Conservation (phyloP, 257 asterid species). For the Solanum stenotomum region DNA sequence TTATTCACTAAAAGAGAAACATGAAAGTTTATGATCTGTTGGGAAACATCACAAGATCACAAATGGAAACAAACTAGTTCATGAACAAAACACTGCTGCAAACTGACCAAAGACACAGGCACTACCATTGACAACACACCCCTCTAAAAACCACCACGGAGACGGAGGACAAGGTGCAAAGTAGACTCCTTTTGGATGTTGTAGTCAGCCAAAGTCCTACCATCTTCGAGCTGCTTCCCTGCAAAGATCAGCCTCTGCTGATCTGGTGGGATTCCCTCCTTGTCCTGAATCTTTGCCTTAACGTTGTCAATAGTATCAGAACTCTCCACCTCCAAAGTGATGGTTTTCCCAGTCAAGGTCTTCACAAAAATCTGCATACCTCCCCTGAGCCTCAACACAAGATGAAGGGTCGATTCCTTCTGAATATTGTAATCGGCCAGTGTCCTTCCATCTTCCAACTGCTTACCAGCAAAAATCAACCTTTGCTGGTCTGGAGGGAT, state of each 20-base stretch:
- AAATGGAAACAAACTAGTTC: neutral
- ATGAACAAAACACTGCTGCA: neutral
- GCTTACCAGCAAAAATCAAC: neutral
- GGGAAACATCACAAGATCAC: neutral
- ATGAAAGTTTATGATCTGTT: neutral
- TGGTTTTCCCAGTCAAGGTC: neutral
- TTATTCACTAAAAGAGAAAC: neutral
- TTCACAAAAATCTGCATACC: neutral
- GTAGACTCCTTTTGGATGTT: neutral
- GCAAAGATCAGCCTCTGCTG: neutral
- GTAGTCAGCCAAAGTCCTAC: neutral
- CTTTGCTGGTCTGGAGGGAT: neutral
- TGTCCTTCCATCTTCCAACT: neutral
- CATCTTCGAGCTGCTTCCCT: neutral
- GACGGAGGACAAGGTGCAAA: slow-evolving; percentile 5
- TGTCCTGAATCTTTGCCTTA: neutral
- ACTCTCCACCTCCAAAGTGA: neutral
- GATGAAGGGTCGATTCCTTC: neutral
- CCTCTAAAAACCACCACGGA: neutral
- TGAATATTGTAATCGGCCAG: neutral
- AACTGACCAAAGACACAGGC: neutral
- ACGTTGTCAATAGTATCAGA: neutral
- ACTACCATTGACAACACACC: neutral
- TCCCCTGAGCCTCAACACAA: neutral
- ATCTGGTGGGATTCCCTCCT: neutral